Evolutionary conservation across 768 basidiomycete species (phyloP), one percentile per base, ranked within the genome.

Genomic region (Mycena belliarum): DNA sequence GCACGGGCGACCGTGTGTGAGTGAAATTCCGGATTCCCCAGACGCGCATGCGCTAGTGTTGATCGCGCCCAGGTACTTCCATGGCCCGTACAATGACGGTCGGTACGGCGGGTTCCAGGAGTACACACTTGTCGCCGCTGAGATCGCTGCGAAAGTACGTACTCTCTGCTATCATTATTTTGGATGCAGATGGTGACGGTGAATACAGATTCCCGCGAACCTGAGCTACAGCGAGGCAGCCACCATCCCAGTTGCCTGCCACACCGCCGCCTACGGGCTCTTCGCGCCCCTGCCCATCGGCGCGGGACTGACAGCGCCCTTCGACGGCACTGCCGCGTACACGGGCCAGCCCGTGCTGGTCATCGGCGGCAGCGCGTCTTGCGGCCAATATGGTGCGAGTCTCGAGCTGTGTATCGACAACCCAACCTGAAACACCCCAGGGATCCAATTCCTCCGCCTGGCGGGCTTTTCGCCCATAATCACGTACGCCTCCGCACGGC

Each of bases 181-280:
- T 7, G 18, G 15, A 9, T 26, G 6, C 23, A 44, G n/a, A n/a
- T n/a, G n/a, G n/a, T n/a, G n/a, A n/a, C n/a, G n/a, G n/a, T n/a
- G n/a, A n/a, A n/a, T n/a, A 15, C 44, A 74, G 72, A 74, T 79
- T 10, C 80, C 78, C 1, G 40, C 56, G 18, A 73, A 72, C 38
- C 32, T 80, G n/a, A 68, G 70, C 0, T 72, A 72, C 55, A 77
- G 78, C 15, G 64, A 78, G 37, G 81, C 76, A 0, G 69, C 78
- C 0, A 71, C 78, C 8, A 60, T 81, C 18, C 78, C 80, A 2
- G 66, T 77, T 11, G 74, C 64, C 0, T 57, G 78, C 9, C 69
- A 72, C 6, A 75, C 77, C 4, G 77, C 76, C 2, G 72, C 68
- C 7, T 44, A 70, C 2, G 77, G 70, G 0, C 63, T 80, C 6